phyloP scores from a whole-genome alignment of 805 yeast species.

The Yarrowia alimentaria region DNA sequence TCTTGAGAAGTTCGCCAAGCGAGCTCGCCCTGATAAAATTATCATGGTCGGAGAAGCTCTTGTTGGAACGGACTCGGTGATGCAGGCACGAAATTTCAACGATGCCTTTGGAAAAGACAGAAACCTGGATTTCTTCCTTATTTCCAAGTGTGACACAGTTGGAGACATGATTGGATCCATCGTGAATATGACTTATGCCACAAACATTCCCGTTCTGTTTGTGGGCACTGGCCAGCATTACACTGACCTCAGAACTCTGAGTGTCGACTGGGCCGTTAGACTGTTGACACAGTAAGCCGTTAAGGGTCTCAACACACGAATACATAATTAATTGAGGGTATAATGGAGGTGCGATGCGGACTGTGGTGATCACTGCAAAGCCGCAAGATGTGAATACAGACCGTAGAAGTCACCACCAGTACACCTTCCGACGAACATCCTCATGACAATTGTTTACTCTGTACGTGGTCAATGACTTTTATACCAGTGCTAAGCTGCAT shows the following conservation, averaged over 20 bases:
- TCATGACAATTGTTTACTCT: too few relatives aligned
- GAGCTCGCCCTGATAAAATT: slow-evolving; percentile 92
- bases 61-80: slow-evolving; percentile 95
- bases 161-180: slow-evolving; percentile 95
- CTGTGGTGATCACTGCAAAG: too few relatives aligned
- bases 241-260: slow-evolving; percentile 85
- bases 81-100: slow-evolving; percentile 91
- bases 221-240: slow-evolving; percentile 97
- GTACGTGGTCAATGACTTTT: too few relatives aligned
- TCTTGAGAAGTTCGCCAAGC: slow-evolving; percentile 87
- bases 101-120: slow-evolving; percentile 86
- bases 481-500: too few relatives aligned
- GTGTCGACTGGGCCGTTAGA: slow-evolving; percentile 90
- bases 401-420: too few relatives aligned
- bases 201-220: slow-evolving; percentile 90
- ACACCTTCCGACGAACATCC: too few relatives aligned
- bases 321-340: too few relatives aligned
- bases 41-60: slow-evolving; percentile 99
- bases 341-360: too few relatives aligned
- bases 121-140: slow-evolving; percentile 81
- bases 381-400: too few relatives aligned
- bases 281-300: slow-evolving; percentile 70
- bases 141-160: slow-evolving; percentile 94
- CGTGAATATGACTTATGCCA: slow-evolving; percentile 96
- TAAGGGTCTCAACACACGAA: too few relatives aligned